A percentile compares a stretch with the other conserved stretches of the same genome.
Conservation (phyloP, 2,329 filamentous ascomycete species). For the Epichloe scottii region DNA sequence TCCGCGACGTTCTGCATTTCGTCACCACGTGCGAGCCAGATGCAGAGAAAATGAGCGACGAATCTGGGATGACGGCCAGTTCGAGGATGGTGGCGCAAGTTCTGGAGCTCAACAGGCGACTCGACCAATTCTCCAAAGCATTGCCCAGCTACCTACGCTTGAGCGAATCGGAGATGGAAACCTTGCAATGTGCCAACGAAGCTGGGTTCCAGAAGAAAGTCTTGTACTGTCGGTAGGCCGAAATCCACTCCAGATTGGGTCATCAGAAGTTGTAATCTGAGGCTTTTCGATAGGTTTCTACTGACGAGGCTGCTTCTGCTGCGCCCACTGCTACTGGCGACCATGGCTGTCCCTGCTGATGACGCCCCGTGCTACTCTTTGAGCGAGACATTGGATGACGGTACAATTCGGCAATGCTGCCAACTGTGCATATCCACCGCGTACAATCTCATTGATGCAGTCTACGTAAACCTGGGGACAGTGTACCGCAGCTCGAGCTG, state of each 20-base stretch:
- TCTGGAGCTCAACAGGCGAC: slow-evolving; percentile 1
- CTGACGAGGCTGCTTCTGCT: slow-evolving; percentile 1
- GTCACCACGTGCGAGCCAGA: slow-evolving; percentile 1
- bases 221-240: slow-evolving; percentile 1
- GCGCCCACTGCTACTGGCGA: background rate
- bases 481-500: slow-evolving; percentile 2
- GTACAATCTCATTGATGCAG: slow-evolving; percentile 1
- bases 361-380: background rate
- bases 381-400: background rate
- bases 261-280: background rate
- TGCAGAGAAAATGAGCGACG: background rate
- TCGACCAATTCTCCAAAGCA: background rate
- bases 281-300: background rate
- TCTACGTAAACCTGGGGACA: slow-evolving; percentile 1
- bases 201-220: slow-evolving; percentile 1
- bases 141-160: background rate
- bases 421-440: slow-evolving; percentile 1
- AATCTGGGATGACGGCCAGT: background rate
- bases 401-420: slow-evolving; percentile 1
- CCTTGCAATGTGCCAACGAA: background rate
- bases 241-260: background rate
- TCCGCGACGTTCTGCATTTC: background rate
- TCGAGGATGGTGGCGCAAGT: background rate
- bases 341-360: background rate
- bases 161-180: background rate